Base-by-base conservation (phyloP, 345 rosid genomes). In the Populus deltoides region DNA sequence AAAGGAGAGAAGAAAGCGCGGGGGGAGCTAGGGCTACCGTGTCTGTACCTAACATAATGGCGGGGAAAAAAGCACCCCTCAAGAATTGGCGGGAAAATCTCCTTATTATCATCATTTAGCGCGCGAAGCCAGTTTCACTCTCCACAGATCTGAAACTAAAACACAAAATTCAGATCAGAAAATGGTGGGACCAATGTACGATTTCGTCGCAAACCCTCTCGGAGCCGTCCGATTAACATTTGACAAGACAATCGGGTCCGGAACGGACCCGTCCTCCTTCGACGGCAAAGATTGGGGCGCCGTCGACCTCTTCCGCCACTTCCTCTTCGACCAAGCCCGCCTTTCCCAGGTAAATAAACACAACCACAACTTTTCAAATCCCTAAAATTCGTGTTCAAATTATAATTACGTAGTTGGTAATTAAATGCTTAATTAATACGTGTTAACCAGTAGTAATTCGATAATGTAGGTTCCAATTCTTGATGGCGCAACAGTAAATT, bases 271-370 rank as follows among this genome's bases (percentile, higher is more conserved):
- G 69, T 78, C 91, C 7, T 77, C 93, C n/a, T 86, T 90, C n/a
- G 76, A 80, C 41, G 94, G 97, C 82, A 90, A 88, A 80, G 99
- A 95, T n/a, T 93, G 98, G 99, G 97, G 97, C 22, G 90, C 90
- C 71, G 73, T 81, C 65, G 97, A 92, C 66, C 89, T 92, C 83
- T 93, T 95, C 90, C 92, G 89, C 51, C 89, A 87, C 38, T 85
- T 90, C 79, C 90, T 95, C 81, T 86, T 87, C 83, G 92, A 91
- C 47, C 91, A 86, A 79, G 84, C 89, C 74, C 83, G 80, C 13
- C 86, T 89, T 77, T 81, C 93, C 16, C 90, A 92, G 87, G 99
- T 87, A 73, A 3, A 47, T 15, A 47, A 15, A 47, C 53, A 47
- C 18, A 47, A 15, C 18, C 53, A 47, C 6, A 15, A 12, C 18